Base-by-base conservation (phyloP, 345 rosid species). In the Salix viminalis region DNA sequence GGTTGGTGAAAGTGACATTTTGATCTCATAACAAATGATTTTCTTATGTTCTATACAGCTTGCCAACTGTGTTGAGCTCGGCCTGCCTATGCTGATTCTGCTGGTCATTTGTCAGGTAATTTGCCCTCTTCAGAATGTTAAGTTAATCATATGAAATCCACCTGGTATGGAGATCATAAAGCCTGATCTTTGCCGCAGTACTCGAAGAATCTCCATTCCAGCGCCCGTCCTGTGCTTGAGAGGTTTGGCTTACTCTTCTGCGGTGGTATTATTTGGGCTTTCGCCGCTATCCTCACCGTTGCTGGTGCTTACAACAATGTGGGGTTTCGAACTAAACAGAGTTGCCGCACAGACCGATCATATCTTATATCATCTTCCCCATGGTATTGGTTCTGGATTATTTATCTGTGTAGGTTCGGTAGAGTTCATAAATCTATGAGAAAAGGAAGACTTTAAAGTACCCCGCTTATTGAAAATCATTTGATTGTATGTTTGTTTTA, bases 231-330 rank as follows among this genome's bases (percentile, higher is more conserved):
- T 36, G 64, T 87, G 70, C 87, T 92, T 69, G 99, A 96, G 90
- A 90, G 92, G 86, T 96, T 88, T 84, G 95, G 94, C 44, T 79
- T 96, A 80, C 96, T 94, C 79, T 21, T 92, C 56, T 96, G 99
- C 83, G 58, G 92, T 26, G 98, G 82, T 61, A 76, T 96, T 83
- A 75, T 92, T 21, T 96, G 99, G 99, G 94, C 90, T 70, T 94
- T 92, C 83, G 97, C 99, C 75, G 95, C 92, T 32, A 91, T 94
- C 83, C 95, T 96, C 52, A 93, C 98, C 71, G 97, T 81, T 62
- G 79, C 98, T 48, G 99, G 99, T 64, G 95, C 99, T 72, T 96
- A 96, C 90, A 96, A 92, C 84, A 87, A 91, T 73, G 97, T 84
- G 39, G 75, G 86, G 28, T 70, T 34, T 54, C 82, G 67, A 42